phyloP scores from a whole-genome alignment of 1,284 basidiomycete genomes.

The Ceratobasidium sp. region DNA sequence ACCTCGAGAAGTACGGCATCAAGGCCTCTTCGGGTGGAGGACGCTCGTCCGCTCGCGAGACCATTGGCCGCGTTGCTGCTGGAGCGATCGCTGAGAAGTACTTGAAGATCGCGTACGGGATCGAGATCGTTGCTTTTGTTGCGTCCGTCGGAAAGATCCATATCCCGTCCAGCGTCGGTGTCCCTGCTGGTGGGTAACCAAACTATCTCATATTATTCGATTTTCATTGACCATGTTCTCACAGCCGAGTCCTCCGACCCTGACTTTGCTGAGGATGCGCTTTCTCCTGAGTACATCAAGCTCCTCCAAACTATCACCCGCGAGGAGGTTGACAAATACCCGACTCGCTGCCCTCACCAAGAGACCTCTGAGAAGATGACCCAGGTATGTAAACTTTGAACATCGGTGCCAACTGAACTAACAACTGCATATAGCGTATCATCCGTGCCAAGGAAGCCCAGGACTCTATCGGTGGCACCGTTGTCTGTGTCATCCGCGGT shows the following conservation, averaged over 20 bases:
- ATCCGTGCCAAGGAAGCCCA: slow-evolving; percentile 87
- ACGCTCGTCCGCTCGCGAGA: slow-evolving; percentile 93
- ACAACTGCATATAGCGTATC: slow-evolving; percentile 69
- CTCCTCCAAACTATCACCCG: slow-evolving; percentile 84
- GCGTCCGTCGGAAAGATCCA: slow-evolving; percentile 94
- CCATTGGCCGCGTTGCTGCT: slow-evolving; percentile 96
- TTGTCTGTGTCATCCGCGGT: slow-evolving; percentile 94
- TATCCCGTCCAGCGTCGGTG: slow-evolving; percentile 62
- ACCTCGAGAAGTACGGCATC: slow-evolving; percentile 96
- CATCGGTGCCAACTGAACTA: background rate
- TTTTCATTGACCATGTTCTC: background rate
- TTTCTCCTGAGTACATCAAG: slow-evolving; percentile 83
- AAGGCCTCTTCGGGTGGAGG: slow-evolving; percentile 98
- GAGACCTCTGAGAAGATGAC: slow-evolving; percentile 92
- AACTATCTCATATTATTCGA: too few species aligned
- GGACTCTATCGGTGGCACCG: slow-evolving; percentile 97
- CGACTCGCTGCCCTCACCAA: slow-evolving; percentile 89
- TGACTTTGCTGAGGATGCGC: slow-evolving; percentile 77
- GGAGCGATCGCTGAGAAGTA: slow-evolving; percentile 99
- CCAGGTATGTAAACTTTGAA: slow-evolving; percentile 58
- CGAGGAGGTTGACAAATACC: slow-evolving; percentile 86
- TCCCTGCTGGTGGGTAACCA: slow-evolving; percentile 49
- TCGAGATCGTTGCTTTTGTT: slow-evolving; percentile 97
- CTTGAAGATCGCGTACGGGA: slow-evolving; percentile 83
- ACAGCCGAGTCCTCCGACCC: slow-evolving; percentile 59